Base-by-base conservation (phyloP, 192 early-diverging fungal species). In the Neocallimastix lanati region DNA sequence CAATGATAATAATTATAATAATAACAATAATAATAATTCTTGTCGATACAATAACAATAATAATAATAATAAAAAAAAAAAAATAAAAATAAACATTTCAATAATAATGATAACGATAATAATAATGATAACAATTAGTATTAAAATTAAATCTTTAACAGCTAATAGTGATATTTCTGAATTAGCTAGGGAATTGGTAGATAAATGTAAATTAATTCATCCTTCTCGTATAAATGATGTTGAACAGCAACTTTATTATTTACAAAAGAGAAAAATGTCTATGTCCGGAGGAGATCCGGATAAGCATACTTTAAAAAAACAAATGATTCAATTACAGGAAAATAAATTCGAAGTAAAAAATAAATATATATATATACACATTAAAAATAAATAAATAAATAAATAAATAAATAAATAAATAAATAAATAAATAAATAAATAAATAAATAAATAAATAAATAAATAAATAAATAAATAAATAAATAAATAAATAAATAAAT, bases 201-300 rank as follows among this genome's bases (percentile, higher is more conserved):
- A 79, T 29, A 79, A 79, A 28, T 79, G 79, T 77, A 79, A 79
- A 38, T 79, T 79, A 28, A 79, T 79, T 77, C 79, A 40, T 29
- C 79, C 79, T 7, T 79, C 79, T 1, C 79, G 79, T 25, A 36
- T 77, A 4, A 79, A 79, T 29, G 79, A 79, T 29, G 77, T 79
- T 2, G 29, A 79, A 14, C 29, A 36, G 28, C 79, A 79, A 13
- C 6, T 79, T 13, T 77, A 29, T 11, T 40, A 76, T 77, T 18
- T 79, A 21, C 36, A 30, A 40, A 77, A 40, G 28, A 40, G 79
- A 78, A 78, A 78, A 36, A 67, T 67, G 50, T 40, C 79, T 13
- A 40, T 29, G 28, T 29, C 28, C 9, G 50, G 79, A 2, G 50
- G 50, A n/a, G 77, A 40, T 77, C 28, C 36, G 1, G 29, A 40